Evolutionary conservation across 768 basidiomycete genomes (phyloP).

Genomic region (Gymnopilus dilepis): DNA sequence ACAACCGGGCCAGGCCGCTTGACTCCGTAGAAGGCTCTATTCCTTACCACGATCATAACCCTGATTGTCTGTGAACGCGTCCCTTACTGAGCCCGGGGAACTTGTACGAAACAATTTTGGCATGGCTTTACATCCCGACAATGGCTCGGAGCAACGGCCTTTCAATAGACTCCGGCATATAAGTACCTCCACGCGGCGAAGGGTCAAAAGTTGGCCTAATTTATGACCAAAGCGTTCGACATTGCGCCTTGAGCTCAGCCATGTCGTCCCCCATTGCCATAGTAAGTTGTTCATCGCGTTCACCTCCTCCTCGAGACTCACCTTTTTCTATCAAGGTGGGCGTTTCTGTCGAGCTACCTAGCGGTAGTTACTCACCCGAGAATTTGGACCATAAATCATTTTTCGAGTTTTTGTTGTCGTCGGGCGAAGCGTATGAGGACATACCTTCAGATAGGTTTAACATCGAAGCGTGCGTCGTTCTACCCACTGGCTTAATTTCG

Average conservation of each 20-base stretch:
- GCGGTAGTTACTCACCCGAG: conserved; percentile 29
- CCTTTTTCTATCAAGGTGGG: conserved; percentile 35
- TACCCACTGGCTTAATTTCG: background rate
- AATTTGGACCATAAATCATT: conserved; percentile 42
- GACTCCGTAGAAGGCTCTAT: conserved; percentile 2
- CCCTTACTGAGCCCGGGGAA: conserved; percentile 9
- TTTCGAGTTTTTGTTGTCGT: conserved; percentile 40
- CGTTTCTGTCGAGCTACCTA: conserved; percentile 44
- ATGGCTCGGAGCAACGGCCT: conserved; percentile 12
- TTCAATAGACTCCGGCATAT: conserved; percentile 15
- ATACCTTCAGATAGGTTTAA: conserved; percentile 40
- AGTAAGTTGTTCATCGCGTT: conserved; percentile 18
- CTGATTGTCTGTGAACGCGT: conserved; percentile 12
- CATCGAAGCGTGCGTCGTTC: conserved; percentile 32
- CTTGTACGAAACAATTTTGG: conserved; percentile 11
- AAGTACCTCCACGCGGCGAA: conserved; percentile 12
- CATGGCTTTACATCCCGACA: background rate
- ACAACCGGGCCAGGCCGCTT: conserved; percentile 10
- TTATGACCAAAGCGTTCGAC: conserved; percentile 13
- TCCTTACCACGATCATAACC: conserved; percentile 13
- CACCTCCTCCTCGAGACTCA: background rate
- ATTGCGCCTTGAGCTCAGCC: conserved; percentile 9
- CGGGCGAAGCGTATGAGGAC: conserved; percentile 36
- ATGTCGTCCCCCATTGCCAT: conserved; percentile 24
- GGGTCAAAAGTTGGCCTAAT: conserved; percentile 8